phyloP scores from a whole-genome alignment of 140 eudicot species.

The Cichorium intybus region DNA sequence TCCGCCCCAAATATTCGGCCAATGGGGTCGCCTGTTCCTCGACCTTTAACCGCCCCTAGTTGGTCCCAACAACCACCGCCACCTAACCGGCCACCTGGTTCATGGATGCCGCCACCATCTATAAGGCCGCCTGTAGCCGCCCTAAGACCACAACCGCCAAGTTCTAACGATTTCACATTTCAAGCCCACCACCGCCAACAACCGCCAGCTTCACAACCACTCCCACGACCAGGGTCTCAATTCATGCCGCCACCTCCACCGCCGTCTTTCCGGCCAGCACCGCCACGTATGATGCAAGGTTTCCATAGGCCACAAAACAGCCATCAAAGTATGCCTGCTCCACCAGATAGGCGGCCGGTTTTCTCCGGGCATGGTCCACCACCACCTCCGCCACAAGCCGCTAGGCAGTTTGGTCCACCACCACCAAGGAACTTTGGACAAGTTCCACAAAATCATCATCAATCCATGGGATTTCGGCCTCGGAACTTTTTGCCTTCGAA shows the following conservation, averaged over 20 bases:
- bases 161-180: conserved; percentile 75
- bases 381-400: conserved; percentile 42
- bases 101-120: conserved; percentile 38
- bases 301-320: conserved; percentile 45
- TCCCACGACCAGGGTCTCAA: conserved; percentile 34
- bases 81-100: no score
- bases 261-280: conserved; percentile 45
- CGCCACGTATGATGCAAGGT: conserved; percentile 42
- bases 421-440: conserved; percentile 45
- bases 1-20: conserved; percentile 33
- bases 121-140: conserved; percentile 29
- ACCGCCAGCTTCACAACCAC: conserved; percentile 35
- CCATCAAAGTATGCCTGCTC: conserved; percentile 29
- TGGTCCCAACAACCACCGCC: conserved; percentile 45
- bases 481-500: conserved; percentile 36
- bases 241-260: conserved; percentile 43
- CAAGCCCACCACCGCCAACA: conserved; percentile 67
- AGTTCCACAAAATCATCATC: conserved; percentile 49
- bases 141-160: conserved; percentile 56
- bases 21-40: conserved; percentile 38
- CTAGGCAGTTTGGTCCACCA: conserved; percentile 46
- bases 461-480: conserved; percentile 29
- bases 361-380: conserved; percentile 33
- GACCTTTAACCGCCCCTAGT: conserved; percentile 35
- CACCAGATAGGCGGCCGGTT: conserved; percentile 40